Base-by-base conservation (phyloP, 129 eudicot genomes). In the carrot (Daucus carota) region DNA sequence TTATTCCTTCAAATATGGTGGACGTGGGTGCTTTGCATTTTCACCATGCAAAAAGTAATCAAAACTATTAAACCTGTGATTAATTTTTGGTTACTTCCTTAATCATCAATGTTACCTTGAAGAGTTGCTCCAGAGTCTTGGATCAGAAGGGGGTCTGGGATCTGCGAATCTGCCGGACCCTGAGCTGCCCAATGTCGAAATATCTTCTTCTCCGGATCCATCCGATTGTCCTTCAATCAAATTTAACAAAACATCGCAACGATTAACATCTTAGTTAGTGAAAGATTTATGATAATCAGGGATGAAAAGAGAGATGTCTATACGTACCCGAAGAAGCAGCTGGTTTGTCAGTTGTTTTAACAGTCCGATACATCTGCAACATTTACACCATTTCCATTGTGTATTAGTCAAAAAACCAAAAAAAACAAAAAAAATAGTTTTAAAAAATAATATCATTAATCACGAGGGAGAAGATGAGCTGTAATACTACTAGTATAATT, bases 331-430 rank as follows among this genome's bases (percentile, higher is more conserved):
- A 88, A 67, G 94, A 91, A 85, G 91, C 92, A 72, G 97, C 94
- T 76, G 94, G 97, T 74, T 85, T 91, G 93, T 91, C 97, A 80
- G 97, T 91, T 76, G 92, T 91, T 77, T 91, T 91, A 34, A 91
- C 88, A 82, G 97, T 91, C 82, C 97, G 70, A 87, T 91, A 91
- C 97, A 91, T 91, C 97, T 91, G 87, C 90, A 81, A 75, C 68
- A 59, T 70, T 47, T 4, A 20, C 62, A 54, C 24, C 29, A 32
- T 28, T 18, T 22, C 48, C 47, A 70, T 40, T 63, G 74, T 13
- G 32, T 38, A 41, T 75, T 17, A 16, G 57, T 73, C 1, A 15
- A 31, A 42, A 46, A 8, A 75, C 24, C 1, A 31, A 45, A 76
- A 8, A 16, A 54, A 31, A n/a, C n/a, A n/a, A 48, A 44, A n/a